Evolutionary conservation across 2,329 filamentous ascomycete genomes (phyloP).

Genomic region (Microdochium paspali): DNA sequence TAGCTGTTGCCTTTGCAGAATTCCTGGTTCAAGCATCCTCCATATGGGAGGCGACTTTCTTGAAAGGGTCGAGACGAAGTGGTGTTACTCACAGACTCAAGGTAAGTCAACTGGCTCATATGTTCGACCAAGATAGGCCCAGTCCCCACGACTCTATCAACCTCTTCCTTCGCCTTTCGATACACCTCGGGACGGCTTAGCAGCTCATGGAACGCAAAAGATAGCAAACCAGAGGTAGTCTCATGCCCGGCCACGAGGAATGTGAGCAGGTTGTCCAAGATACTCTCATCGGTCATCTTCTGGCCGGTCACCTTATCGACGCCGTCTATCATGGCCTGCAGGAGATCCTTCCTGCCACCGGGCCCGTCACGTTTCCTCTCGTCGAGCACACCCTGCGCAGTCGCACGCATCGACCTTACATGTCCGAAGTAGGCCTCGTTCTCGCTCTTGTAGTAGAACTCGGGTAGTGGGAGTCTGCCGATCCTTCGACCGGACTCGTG

Average conservation of each 20-base stretch:
- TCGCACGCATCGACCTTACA: conserved; percentile 43
- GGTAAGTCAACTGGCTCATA: conserved; percentile 39
- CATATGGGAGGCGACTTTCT: too few relatives aligned
- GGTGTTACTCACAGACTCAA: conserved; percentile 43
- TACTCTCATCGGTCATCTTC: conserved; percentile 30
- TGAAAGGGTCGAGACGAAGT: conserved; percentile 35
- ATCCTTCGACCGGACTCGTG: too few relatives aligned
- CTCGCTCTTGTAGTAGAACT: conserved; percentile 37
- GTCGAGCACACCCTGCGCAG: conserved; percentile 51
- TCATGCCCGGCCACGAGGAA: conserved; percentile 46
- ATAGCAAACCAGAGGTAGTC: conserved; percentile 42
- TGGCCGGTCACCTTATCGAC: conserved; percentile 42
- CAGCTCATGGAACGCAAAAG: conserved; percentile 40
- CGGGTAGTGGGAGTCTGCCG: conserved; percentile 32
- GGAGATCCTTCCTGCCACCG: conserved; percentile 43
- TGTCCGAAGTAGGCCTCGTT: conserved; percentile 42
- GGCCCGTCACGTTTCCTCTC: conserved; percentile 29
- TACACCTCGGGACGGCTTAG: conserved; percentile 36
- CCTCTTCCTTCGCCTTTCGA: conserved; percentile 38
- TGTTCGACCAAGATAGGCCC: conserved; percentile 33
- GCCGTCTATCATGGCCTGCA: conserved; percentile 44
- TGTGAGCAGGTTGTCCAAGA: conserved; percentile 44
- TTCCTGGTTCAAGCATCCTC: too few relatives aligned
- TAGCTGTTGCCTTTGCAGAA: too few relatives aligned
- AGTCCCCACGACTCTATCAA: conserved; percentile 38